phyloP scores from a whole-genome alignment of 2,329 filamentous ascomycete genomes.

The Alternaria sp. region DNA sequence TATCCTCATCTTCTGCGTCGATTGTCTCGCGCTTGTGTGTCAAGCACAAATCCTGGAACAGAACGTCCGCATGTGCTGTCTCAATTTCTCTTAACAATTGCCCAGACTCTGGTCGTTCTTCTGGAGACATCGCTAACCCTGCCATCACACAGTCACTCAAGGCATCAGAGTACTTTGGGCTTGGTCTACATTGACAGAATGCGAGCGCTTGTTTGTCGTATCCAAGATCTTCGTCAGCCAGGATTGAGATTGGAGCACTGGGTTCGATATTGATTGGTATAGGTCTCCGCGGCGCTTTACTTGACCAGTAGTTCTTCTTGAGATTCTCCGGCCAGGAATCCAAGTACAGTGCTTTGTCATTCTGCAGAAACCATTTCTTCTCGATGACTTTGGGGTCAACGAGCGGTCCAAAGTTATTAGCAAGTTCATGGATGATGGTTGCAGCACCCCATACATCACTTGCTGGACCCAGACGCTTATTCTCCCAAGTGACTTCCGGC shows the following conservation, averaged over 20 bases:
- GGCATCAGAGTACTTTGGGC: slow-evolving; percentile 23
- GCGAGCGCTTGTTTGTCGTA: background rate
- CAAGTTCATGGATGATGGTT: slow-evolving; percentile 34
- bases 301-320: slow-evolving; percentile 19
- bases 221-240: background rate
- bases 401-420: slow-evolving; percentile 25
- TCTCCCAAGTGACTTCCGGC: slow-evolving; percentile 32
- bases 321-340: background rate
- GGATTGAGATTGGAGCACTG: background rate
- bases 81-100: background rate
- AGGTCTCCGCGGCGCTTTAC: slow-evolving; percentile 14
- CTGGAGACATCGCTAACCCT: slow-evolving; percentile 18
- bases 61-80: background rate
- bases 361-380: background rate
- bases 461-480: slow-evolving; percentile 12
- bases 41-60: background rate
- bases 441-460: slow-evolving; percentile 40
- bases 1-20: background rate
- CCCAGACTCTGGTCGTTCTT: slow-evolving; percentile 15
- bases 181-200: slow-evolving; percentile 13
- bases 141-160: slow-evolving; percentile 27
- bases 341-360: background rate
- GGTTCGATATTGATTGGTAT: slow-evolving; percentile 22
- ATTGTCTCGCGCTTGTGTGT: background rate
- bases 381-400: slow-evolving; percentile 12